Percentiles rank a stretch among this genome's conserved stretches.
phyloP scores from a whole-genome alignment of 257 asterid genomes.

The Nicotiana tabacum region DNA sequence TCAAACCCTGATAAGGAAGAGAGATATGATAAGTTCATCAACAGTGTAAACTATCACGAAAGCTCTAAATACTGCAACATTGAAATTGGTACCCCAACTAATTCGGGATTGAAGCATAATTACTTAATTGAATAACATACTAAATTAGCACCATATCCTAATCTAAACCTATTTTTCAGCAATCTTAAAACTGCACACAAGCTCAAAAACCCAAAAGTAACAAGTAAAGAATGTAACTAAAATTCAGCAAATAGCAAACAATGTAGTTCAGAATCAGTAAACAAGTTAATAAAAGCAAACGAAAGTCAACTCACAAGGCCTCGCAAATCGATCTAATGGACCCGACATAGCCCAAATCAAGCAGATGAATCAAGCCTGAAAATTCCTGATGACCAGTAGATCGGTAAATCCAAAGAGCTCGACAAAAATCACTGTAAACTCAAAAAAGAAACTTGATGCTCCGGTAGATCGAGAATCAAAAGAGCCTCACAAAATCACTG shows the following conservation, averaged over 20 bases:
- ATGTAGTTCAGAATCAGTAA: not conserved
- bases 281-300: not conserved
- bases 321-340: constrained; percentile 36
- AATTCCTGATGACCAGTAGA: not conserved
- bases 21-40: not conserved
- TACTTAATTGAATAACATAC: not conserved
- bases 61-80: not conserved
- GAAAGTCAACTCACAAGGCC: constrained; percentile 30
- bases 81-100: not conserved
- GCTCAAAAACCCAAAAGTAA: not conserved
- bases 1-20: not conserved
- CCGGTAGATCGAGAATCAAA: not conserved
- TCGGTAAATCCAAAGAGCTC: not conserved
- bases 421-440: not conserved
- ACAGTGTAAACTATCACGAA: not conserved
- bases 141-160: not conserved
- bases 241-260: not conserved
- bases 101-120: not conserved
- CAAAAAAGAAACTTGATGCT: not conserved
- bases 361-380: not conserved
- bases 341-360: constrained; percentile 27
- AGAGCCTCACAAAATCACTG: not conserved
- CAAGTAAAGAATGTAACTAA: not conserved
- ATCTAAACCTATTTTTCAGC: not conserved
- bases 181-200: not conserved